Evolutionary conservation across 169 alveolate species (phyloP), one percentile per base, ranked within the genome.

Genomic region (Plasmodium cynomolgi): DNA sequence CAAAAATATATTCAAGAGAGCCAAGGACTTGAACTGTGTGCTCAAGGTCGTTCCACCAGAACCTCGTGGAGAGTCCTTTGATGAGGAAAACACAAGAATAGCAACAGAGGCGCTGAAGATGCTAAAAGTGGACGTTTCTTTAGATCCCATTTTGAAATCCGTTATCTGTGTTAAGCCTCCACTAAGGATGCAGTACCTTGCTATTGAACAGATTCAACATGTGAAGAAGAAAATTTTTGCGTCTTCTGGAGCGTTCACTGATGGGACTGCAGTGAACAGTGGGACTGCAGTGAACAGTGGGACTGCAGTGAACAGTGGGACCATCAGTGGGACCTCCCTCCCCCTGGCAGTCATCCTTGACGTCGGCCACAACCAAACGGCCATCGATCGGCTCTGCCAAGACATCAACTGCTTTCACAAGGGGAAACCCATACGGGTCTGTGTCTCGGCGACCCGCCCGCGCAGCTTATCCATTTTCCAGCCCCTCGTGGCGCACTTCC

Each of bases 311-410:
- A n/a, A n/a, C n/a, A n/a, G n/a, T n/a, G n/a, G n/a, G n/a, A n/a
- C 11, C 31, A 50, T 56, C 81, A 80, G 4, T 58, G 26, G 39
- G 44, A 9, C 13, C 11, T 31, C 13, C 11, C 23, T 75, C 23
- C 97, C 97, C 4, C 37, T 13, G 37, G 96, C 92, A 1, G 98
- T 97, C 50, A 85, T 97, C 56, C 50, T 98, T 31, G 99, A 98
- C 80, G 98, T 97, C 8, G 98, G 97, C 7, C 99, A 98, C 84
- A 98, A 98, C 83, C 97, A 96, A 72, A 91, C 96, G 2, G 99
- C 98, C 7, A 62, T 98, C 34, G 97, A 96, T 80, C 84, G 98
- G 79, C 96, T 97, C 13, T 93, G 96, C n/a, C 81, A 83, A 17
- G 97, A 90, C 23, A 39, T 90, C 5, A 90, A 90, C 83, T 80